These are phyloP conservation scores for Colletotrichum sp. DNA, from an alignment of 2,329 filamentous ascomycete genomes.

Conservation along the genomic window DNA sequence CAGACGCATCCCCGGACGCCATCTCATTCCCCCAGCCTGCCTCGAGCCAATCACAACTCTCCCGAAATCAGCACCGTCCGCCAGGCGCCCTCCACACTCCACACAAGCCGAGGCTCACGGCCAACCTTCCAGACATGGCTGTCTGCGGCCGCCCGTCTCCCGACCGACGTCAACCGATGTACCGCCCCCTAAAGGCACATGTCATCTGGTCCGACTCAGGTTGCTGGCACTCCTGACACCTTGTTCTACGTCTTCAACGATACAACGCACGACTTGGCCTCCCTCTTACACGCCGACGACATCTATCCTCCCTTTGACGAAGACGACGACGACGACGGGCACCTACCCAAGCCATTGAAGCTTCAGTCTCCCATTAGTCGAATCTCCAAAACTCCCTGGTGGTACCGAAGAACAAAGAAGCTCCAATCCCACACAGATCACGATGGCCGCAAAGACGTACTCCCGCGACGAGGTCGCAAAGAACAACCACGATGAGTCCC, in stretches of 20 bases:
- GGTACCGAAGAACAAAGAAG: background rate
- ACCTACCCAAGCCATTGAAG: background rate
- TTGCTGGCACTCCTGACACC: background rate
- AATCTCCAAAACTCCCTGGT: background rate
- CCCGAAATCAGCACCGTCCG: conserved; percentile 19
- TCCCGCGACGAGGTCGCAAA: conserved; percentile 72
- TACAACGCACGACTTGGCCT: background rate
- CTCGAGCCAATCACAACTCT: conserved; percentile 5
- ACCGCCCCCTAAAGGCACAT: background rate
- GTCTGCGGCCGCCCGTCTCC: background rate
- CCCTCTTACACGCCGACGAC: background rate
- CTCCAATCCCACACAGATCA: background rate
- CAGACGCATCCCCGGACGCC: conserved; percentile 3
- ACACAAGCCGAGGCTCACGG: conserved; percentile 16
- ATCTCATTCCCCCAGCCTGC: conserved; percentile 1
- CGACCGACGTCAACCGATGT: conserved; percentile 15
- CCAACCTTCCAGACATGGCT: conserved; percentile 11
- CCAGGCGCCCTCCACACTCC: conserved; percentile 6
- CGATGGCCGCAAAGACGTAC: conserved; percentile 52
- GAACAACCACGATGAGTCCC: conserved; percentile 76
- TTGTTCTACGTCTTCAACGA: background rate
- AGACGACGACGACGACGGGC: background rate
- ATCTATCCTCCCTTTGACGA: background rate
- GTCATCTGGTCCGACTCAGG: background rate
- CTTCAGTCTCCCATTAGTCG: background rate